Conservation (phyloP, 2,329 filamentous ascomycete species). For the Diaporthe eres region DNA sequence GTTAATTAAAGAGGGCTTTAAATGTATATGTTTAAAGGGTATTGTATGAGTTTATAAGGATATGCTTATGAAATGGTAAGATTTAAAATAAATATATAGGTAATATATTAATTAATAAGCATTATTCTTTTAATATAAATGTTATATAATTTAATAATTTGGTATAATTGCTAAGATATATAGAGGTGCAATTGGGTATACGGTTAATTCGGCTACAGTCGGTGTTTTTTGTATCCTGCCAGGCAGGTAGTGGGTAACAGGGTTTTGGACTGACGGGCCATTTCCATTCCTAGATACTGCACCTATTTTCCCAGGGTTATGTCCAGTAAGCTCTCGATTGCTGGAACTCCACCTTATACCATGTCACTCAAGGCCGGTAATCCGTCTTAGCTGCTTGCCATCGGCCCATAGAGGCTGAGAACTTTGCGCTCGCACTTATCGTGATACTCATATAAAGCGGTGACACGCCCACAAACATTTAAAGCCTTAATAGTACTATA, state of each 20-base stretch:
- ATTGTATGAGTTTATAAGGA: too few species aligned
- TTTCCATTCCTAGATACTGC: neutral
- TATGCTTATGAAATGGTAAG: too few species aligned
- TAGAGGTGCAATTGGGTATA: too few species aligned
- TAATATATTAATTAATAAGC: too few species aligned
- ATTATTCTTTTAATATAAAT: too few species aligned
- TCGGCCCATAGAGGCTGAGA: neutral
- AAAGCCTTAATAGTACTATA: neutral
- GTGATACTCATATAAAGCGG: neutral
- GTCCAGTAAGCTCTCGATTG: neutral
- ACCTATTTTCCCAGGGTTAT: neutral
- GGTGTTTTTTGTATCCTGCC: too few species aligned
- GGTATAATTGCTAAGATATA: too few species aligned
- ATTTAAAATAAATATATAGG: too few species aligned
- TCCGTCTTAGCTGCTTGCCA: conserved; percentile 1
- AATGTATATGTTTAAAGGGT: too few species aligned
- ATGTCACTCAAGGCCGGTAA: conserved; percentile 27
- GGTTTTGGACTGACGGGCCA: neutral
- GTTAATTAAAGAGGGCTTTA: too few species aligned
- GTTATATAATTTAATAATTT: too few species aligned
- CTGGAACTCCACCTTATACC: neutral
- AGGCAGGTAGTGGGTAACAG: neutral
- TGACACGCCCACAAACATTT: neutral
- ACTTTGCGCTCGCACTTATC: neutral
- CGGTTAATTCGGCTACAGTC: too few species aligned